phyloP scores from a whole-genome alignment of 2,329 filamentous ascomycete genomes.

The Aspergillus latus region DNA sequence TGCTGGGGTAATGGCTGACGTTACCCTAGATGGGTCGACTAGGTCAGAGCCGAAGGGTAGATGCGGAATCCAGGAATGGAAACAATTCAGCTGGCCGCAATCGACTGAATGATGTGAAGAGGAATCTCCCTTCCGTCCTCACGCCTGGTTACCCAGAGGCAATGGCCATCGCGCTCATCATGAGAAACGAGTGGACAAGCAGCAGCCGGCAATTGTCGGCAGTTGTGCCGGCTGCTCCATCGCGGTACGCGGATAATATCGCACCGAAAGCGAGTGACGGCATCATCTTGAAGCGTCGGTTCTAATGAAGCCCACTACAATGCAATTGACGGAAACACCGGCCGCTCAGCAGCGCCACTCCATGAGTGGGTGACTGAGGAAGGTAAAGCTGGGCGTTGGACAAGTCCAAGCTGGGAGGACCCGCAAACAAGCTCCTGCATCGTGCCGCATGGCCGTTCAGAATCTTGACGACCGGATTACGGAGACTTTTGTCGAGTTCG shows the following conservation, averaged over 20 bases:
- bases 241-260: slow-evolving; percentile 6
- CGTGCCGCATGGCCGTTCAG: slow-evolving; percentile 10
- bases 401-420: slow-evolving; percentile 6
- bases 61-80: slow-evolving; percentile 3
- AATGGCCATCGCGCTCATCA: slow-evolving; percentile 7
- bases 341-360: neutral
- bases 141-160: neutral
- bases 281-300: slow-evolving; percentile 4
- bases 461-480: slow-evolving; percentile 14
- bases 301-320: slow-evolving; percentile 2
- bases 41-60: neutral
- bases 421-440: slow-evolving; percentile 11
- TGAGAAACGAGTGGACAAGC: neutral
- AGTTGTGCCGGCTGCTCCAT: neutral
- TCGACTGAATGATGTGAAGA: neutral
- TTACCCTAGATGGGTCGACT: slow-evolving; percentile 9
- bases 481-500: slow-evolving; percentile 6
- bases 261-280: slow-evolving; percentile 2
- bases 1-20: neutral
- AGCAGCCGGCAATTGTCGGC: slow-evolving; percentile 2
- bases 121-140: neutral
- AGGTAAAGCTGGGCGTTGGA: slow-evolving; percentile 7
- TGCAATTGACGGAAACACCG: slow-evolving; percentile 1
- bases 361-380: slow-evolving; percentile 12
- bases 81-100: slow-evolving; percentile 1